A percentile compares a stretch with the other conserved stretches of the same genome.
phyloP scores from a whole-genome alignment of 2,329 filamentous ascomycete genomes.

The Rachicladosporium sp. region DNA sequence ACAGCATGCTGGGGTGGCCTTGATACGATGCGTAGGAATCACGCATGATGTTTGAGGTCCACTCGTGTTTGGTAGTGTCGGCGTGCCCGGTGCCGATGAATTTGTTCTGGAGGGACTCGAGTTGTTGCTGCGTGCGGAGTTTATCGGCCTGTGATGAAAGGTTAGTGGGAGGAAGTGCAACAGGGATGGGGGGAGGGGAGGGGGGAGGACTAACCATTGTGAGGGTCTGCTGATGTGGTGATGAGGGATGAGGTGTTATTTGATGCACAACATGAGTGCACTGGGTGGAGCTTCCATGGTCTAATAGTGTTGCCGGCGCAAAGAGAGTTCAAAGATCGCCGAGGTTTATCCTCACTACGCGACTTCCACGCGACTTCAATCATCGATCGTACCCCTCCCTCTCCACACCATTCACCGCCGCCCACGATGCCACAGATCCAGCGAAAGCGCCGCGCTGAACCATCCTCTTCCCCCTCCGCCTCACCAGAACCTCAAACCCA shows the following conservation, averaged over 20 bases:
- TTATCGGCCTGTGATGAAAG: slow-evolving; percentile 61
- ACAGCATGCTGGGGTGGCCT: slow-evolving; percentile 76
- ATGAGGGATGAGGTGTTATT: too few relatives aligned
- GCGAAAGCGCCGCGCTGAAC: slow-evolving; percentile 18
- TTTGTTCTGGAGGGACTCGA: slow-evolving; percentile 90
- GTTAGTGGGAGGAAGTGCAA: not conserved
- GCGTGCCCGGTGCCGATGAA: slow-evolving; percentile 93
- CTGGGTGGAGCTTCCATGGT: too few relatives aligned
- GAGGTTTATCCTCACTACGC: too few relatives aligned
- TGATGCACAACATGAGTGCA: too few relatives aligned
- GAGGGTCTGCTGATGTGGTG: too few relatives aligned
- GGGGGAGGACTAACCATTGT: not conserved
- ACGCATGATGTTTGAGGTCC: slow-evolving; percentile 88
- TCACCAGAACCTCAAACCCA: slow-evolving; percentile 19
- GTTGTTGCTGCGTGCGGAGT: slow-evolving; percentile 91
- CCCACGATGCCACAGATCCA: slow-evolving; percentile 9
- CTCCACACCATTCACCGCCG: too few relatives aligned
- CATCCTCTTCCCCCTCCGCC: slow-evolving; percentile 9
- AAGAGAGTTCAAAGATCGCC: too few relatives aligned
- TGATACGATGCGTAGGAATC: slow-evolving; percentile 84
- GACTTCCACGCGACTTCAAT: too few relatives aligned
- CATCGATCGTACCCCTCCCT: too few relatives aligned
- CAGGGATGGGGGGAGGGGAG: not conserved
- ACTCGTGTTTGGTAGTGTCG: slow-evolving; percentile 95
- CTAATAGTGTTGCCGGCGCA: too few relatives aligned